Conservation (phyloP, 345 rosid genomes). For the Iberis pinnata region DNA sequence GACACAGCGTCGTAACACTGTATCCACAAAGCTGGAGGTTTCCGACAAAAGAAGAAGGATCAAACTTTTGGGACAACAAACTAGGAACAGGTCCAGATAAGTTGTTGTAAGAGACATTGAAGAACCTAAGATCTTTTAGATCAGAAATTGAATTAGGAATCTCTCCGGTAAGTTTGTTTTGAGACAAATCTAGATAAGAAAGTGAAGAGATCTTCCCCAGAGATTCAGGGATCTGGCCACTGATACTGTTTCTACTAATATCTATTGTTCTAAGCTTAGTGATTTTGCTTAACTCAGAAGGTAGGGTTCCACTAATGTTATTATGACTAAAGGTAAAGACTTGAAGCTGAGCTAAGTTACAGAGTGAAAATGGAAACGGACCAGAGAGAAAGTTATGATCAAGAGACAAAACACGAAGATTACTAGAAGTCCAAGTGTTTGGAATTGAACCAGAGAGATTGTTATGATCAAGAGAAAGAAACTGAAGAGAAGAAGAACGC, state of each 20-base stretch:
- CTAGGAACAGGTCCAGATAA: slow-evolving; percentile 84
- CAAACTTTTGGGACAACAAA: slow-evolving; percentile 58
- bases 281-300: slow-evolving; percentile 42
- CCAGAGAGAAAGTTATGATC: slow-evolving; percentile 47
- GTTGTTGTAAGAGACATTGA: slow-evolving; percentile 80
- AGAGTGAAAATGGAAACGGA: slow-evolving; percentile 46
- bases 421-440: slow-evolving; percentile 41
- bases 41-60: slow-evolving; percentile 63
- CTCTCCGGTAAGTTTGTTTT: slow-evolving; percentile 55
- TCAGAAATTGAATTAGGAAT: slow-evolving; percentile 54
- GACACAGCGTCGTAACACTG: slow-evolving; percentile 47
- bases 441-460: slow-evolving; percentile 47
- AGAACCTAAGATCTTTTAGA: slow-evolving; percentile 44
- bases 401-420: slow-evolving; percentile 34
- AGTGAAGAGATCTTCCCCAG: slow-evolving; percentile 46
- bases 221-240: slow-evolving; percentile 50
- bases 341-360: slow-evolving; percentile 42
- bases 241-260: slow-evolving; percentile 50
- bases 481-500: slow-evolving; percentile 40
- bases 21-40: slow-evolving; percentile 78
- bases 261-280: slow-evolving; percentile 53
- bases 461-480: slow-evolving; percentile 55
- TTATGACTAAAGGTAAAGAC: slow-evolving; percentile 52
- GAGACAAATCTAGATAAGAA: slow-evolving; percentile 49
- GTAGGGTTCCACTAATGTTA: slow-evolving; percentile 46